phyloP scores from a whole-genome alignment of 2,329 filamentous ascomycete species.

The Domatiomyces catenatus region DNA sequence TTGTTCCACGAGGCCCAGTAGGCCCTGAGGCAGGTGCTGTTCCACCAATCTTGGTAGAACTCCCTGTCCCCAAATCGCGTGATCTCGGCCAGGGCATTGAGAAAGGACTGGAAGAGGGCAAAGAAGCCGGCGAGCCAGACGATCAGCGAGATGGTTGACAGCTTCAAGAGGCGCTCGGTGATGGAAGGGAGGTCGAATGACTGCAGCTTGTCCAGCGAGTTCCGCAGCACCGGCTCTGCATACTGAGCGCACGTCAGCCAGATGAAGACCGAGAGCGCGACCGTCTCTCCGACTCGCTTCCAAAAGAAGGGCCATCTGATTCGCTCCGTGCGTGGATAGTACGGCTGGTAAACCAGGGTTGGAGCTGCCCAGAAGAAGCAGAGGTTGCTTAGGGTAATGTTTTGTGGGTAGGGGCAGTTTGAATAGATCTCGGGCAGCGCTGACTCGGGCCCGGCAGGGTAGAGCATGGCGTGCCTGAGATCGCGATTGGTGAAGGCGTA shows the following conservation, averaged over 20 bases:
- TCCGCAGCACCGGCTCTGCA: conserved; percentile 72
- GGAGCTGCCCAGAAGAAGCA: conserved; percentile 97
- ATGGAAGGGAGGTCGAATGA: conserved; percentile 68
- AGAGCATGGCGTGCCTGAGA: conserved; percentile 75
- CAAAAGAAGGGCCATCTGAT: conserved; percentile 79
- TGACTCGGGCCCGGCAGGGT: conserved; percentile 52
- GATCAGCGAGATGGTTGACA: conserved; percentile 85
- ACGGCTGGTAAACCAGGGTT: conserved; percentile 89
- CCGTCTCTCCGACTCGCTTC: conserved; percentile 65
- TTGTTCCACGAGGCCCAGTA: conserved; percentile 99
- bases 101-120: conserved; percentile 78
- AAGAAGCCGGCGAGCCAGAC: conserved; percentile 98
- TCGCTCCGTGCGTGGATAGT: conserved; percentile 69
- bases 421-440: conserved; percentile 68
- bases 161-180: conserved; percentile 77
- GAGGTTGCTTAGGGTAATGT: conserved; percentile 77
- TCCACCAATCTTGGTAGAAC: conserved; percentile 99
- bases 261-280: conserved; percentile 70
- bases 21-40: conserved; percentile 63
- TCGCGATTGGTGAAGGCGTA: conserved; percentile 96
- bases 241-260: conserved; percentile 95
- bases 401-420: conserved; percentile 71
- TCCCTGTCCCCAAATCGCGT: conserved; percentile 81
- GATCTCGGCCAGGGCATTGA: conserved; percentile 84
- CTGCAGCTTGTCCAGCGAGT: conserved; percentile 77